Evolutionary conservation across 306 rosid species (phyloP), one percentile per base, ranked within the genome.

Genomic region (Malus asiatica): DNA sequence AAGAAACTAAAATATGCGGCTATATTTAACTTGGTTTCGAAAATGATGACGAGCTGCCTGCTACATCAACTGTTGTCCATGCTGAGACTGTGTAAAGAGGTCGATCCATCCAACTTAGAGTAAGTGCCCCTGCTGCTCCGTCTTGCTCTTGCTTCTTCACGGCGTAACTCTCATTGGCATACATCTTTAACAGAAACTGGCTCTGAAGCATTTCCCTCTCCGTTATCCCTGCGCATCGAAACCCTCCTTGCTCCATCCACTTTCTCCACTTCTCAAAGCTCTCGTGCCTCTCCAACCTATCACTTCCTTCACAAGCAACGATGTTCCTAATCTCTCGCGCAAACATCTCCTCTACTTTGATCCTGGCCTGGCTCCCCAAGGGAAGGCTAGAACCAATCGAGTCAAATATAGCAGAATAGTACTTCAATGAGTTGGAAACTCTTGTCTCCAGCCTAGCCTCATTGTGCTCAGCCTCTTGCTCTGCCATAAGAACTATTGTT

Each of bases 391-490:
- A 87, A 8, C 84, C 91, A 35, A 96, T 77, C 0, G 86, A 80
- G 51, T 96, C 99, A 12, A 96, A 96, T 53, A 96, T n/a, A 27
- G 97, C 94, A 0, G 97, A 83, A 63, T 96, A 96, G 80, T 90
- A 83, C 53, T 84, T 87, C 81, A 96, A 65, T 0, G 99, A 87
- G 22, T 80, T 85, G 79, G 87, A 86, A 15, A 96, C 92, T 74
- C 99, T 84, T 6, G 81, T 76, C 46, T 90, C 98, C 81, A 90
- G 71, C 62, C 80, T 82, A 4, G 83, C 73, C 29, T 86, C 90
- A 22, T 90, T 89, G 87, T 92, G 98, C 60, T 90, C 90, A 16
- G 96, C 91, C 67, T 96, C 99, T 63, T 93, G 97, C 78, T 96
- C 99, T 4, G 89, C 98, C 90, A 89, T 72, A 1, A 90, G 72